Evolutionary conservation across 441 rosid genomes (phyloP), one percentile per base, ranked within the genome.

Genomic region (Populus trichocarpa): DNA sequence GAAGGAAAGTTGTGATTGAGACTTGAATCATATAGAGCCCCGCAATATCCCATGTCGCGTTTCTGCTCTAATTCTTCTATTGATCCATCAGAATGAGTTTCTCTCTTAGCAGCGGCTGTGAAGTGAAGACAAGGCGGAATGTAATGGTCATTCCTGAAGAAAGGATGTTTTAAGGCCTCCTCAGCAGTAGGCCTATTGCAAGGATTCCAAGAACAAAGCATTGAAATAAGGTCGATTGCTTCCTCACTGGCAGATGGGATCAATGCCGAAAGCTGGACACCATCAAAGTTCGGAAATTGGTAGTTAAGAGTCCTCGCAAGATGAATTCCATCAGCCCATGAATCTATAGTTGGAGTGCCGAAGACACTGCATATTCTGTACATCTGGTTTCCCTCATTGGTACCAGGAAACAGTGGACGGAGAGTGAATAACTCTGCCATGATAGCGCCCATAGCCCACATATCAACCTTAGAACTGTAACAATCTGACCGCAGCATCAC

Each of bases 371-470:
- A 96, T 84, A 96, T 93, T 88, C 93, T 96, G 81, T 88, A 91
- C 73, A 96, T 92, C 87, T 96, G 97, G 89, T 96, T 96, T 68
- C 90, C 96, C 82, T 96, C 99, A 80, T 97, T 81, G 75, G 86
- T 85, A 75, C 98, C 99, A 7, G 99, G 98, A 68, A 94, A 94
- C 66, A 96, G 98, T 76, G 99, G 99, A 73, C 90, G 90, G n/a
- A 96, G 89, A 72, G 89, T 82, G 70, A 96, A 86, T 81, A 96
- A 72, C 81, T 94, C 98, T 16, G 98, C 94, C 91, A 96, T 89
- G 50, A 94, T 94, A 74, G 99, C 99, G 36, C 98, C 97, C 98
- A 96, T 96, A 11, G 98, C 99, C 98, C 99, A 96, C 97, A 94
- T 92, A 85, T 96, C 98, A 84, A 94, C 99, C 92, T 96, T 92